These are phyloP conservation scores for Nyctanthes arbortristis DNA, from an alignment of 257 asterid genomes.

Conservation along the genomic window DNA sequence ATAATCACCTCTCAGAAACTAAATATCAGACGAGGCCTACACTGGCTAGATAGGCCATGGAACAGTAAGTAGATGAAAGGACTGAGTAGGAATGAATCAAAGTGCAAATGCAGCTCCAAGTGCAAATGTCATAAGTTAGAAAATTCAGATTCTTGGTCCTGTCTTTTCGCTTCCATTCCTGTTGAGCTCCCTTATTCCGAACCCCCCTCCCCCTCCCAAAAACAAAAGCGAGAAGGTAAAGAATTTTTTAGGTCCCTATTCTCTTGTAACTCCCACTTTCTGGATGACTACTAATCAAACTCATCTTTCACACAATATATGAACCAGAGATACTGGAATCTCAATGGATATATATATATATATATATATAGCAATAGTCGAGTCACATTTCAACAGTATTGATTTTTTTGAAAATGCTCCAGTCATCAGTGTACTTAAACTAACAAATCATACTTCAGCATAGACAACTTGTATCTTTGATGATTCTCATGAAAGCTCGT, in stretches of 20 bases:
- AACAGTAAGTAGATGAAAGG: neutral
- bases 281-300: neutral
- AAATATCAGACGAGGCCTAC: too few species aligned
- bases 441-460: neutral
- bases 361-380: neutral
- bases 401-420: neutral
- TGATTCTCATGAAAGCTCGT: neutral
- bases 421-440: neutral
- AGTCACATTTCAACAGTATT: neutral
- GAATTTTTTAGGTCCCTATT: neutral
- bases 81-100: neutral
- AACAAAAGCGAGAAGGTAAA: too few species aligned
- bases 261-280: neutral
- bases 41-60: neutral
- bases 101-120: neutral
- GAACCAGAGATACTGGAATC: neutral
- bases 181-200: too few species aligned
- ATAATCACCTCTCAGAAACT: too few species aligned
- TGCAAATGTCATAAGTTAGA: neutral
- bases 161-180: too few species aligned
- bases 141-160: too few species aligned
- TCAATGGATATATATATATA: neutral
- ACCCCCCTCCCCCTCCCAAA: too few species aligned
- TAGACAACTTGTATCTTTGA: neutral
- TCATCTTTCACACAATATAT: neutral